Conservation (phyloP, 1,284 basidiomycete genomes). For the Microbotryum lychnidis-dioicae region DNA sequence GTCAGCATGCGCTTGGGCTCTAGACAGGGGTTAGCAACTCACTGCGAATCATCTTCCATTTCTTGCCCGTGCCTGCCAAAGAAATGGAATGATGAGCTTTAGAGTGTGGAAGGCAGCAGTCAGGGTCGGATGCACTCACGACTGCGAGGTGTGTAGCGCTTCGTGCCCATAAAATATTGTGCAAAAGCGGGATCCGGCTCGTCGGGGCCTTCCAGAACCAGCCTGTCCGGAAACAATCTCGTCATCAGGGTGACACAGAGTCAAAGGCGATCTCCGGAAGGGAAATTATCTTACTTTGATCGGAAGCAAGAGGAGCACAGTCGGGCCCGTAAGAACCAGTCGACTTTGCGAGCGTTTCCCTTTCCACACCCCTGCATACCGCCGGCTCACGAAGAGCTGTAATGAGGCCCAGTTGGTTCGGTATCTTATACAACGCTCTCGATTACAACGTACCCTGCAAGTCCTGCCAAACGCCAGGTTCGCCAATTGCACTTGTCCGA, state of each 20-base stretch:
- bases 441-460: constrained; percentile 3
- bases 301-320: constrained; percentile 16
- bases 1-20: neutral
- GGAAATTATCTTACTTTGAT: constrained; percentile 3
- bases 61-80: constrained; percentile 1
- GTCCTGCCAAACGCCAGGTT: neutral
- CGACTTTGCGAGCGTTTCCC: constrained; percentile 5
- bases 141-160: constrained; percentile 18
- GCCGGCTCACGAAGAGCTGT: neutral
- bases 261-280: neutral
- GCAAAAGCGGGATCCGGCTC: constrained; percentile 23
- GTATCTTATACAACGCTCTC: neutral
- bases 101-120: too few relatives aligned
- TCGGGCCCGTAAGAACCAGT: constrained; percentile 7
- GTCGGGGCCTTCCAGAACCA: constrained; percentile 22
- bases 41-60: constrained; percentile 11
- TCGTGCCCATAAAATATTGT: constrained; percentile 12
- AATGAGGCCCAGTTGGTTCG: neutral
- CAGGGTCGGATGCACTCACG: neutral
- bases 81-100: too few relatives aligned
- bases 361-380: constrained; percentile 12
- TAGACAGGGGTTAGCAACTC: neutral
- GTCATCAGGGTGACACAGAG: neutral
- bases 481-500: constrained; percentile 4
- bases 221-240: neutral